Base-by-base conservation (phyloP, 306 rosid genomes). In the Begonia peltatifolia region DNA sequence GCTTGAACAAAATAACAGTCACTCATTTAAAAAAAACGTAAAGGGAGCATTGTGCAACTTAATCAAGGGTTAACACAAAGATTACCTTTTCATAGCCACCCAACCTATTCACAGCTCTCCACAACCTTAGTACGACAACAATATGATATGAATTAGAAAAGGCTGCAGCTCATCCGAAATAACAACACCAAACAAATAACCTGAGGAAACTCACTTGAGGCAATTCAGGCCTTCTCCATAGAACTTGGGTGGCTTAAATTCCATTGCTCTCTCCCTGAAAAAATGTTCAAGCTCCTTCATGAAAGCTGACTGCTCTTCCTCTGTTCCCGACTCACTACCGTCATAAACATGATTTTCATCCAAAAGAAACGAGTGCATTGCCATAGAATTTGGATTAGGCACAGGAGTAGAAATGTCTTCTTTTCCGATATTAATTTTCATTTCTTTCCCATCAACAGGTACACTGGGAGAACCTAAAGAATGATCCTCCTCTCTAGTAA, bases 71-170 rank as follows among this genome's bases (percentile, higher is more conserved):
- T 6, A 3, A 25, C 35, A 25, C 35, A 25, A 25, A 25, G 0
- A 43, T 67, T 71, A 92, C 99, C 99, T 86, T 92, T 59, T 86
- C 96, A 79, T 92, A 92, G 77, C 99, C 99, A 58, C 99, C 99
- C 84, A 92, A 73, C 74, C 84, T 81, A 3, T 71, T 83, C 64
- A 92, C 99, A 10, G 94, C 79, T 69, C 94, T 92, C 88, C 94
- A 92, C 57, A 92, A 78, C 96, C 99, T 88, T 63, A 20, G 50
- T 68, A 25, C 35, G 35, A 25, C 35, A 68, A 65, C 61, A 71
- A 38, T 47, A 41, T 0, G 3, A 42, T 41, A 55, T 9, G 59
- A 12, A 38, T 61, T 14, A 51, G 57, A 54, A 41, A 52, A 42
- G 42, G 12, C 22, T 30, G 9, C 41, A 64, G 18, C 38, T 62